Evolutionary conservation across 1,284 basidiomycete genomes (phyloP).

Genomic region (Rhodotorula sp.): DNA sequence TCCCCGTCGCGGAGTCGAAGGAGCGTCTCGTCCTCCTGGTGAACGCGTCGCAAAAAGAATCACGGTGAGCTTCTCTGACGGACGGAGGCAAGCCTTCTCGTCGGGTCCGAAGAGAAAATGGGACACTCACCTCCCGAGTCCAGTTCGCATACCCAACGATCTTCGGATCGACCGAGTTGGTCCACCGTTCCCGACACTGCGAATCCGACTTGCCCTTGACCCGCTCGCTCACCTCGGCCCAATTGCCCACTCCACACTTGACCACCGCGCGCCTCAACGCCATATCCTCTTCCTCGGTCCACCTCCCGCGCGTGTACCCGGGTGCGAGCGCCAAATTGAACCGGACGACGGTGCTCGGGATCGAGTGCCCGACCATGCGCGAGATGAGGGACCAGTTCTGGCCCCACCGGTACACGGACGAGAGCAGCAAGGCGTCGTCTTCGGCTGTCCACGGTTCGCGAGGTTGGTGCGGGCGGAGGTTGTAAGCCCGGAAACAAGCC

Average conservation of each 20-base stretch:
- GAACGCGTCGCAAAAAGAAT: no score
- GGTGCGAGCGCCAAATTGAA: constrained; percentile 38
- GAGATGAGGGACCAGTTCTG: constrained; percentile 41
- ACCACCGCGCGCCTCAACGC: constrained; percentile 65
- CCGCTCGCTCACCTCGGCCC: constrained; percentile 67
- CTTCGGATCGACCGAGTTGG: constrained; percentile 58
- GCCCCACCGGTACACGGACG: constrained; percentile 31
- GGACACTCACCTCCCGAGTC: constrained; percentile 34
- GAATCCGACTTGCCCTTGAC: constrained; percentile 69
- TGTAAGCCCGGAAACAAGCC: constrained; percentile 34
- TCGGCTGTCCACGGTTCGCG: constrained; percentile 31
- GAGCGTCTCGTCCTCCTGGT: constrained; percentile 36
- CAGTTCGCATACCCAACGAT: constrained; percentile 23
- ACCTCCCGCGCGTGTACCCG: constrained; percentile 47
- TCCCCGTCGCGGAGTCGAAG: constrained; percentile 28
- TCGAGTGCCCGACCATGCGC: neutral
- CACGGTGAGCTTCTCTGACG: neutral
- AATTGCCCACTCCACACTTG: constrained; percentile 64
- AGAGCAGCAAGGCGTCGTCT: constrained; percentile 38
- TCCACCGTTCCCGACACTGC: constrained; percentile 75
- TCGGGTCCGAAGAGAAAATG: neutral
- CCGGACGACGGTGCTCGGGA: constrained; percentile 33
- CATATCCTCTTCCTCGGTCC: constrained; percentile 67
- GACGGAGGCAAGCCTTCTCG: neutral
- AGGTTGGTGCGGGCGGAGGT: constrained; percentile 9